Conservation (phyloP, 352 stramenopile species). For the Discostella stelligera region DNA sequence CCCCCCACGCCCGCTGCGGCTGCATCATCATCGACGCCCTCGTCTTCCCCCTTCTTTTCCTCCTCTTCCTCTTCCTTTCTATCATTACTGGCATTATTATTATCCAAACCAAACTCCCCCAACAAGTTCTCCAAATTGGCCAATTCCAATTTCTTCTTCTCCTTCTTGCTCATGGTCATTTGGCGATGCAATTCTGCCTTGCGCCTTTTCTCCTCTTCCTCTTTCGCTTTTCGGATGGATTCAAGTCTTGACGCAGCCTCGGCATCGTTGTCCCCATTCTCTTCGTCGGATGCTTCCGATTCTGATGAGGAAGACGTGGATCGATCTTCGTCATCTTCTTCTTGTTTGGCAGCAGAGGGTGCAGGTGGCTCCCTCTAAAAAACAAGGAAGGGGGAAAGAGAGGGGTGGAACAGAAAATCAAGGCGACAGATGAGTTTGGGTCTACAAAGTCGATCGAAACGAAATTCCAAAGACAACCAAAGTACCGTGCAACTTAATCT, state of each 20-base stretch:
- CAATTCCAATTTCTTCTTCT: constrained; percentile 32
- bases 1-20: neutral
- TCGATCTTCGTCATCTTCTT: constrained; percentile 17
- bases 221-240: constrained; percentile 27
- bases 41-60: constrained; percentile 6
- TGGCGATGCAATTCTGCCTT: constrained; percentile 31
- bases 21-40: neutral
- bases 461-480: neutral
- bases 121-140: constrained; percentile 22
- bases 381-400: neutral
- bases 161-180: constrained; percentile 34
- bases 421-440: too few relatives aligned
- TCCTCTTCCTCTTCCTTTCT: neutral
- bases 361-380: constrained; percentile 16
- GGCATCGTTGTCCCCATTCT: constrained; percentile 2
- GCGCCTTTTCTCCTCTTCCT: constrained; percentile 42
- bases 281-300: constrained; percentile 7
- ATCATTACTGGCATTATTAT: neutral
- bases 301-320: constrained; percentile 10
- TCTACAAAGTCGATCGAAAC: too few relatives aligned
- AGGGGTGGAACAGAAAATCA: neutral
- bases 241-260: constrained; percentile 30
- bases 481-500: neutral
- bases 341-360: constrained; percentile 7
- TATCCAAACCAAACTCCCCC: constrained; percentile 28